These are phyloP conservation scores for Sclerospora graminicola DNA, from an alignment of 352 stramenopile genomes.

Conservation along the genomic window DNA sequence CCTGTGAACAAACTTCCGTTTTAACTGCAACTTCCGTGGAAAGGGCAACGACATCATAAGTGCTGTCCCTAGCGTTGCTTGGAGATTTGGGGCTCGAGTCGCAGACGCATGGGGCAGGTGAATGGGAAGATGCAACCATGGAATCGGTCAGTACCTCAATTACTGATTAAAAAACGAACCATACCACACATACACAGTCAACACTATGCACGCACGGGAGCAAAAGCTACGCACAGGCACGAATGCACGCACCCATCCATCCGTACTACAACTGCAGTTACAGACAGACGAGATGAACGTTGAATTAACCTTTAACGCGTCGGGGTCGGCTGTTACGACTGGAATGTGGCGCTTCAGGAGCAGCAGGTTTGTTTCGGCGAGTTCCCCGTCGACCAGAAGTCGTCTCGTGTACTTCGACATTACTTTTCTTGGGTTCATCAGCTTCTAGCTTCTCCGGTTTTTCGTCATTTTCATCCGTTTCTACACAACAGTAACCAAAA, in stretches of 20 bases:
- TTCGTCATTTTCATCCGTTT: slow-evolving; percentile 28
- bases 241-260: slow-evolving; percentile 22
- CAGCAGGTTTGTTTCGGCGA: slow-evolving; percentile 22
- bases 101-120: slow-evolving; percentile 10
- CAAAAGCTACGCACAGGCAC: slow-evolving; percentile 25
- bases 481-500: not conserved
- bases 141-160: slow-evolving; percentile 48
- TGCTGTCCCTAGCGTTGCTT: slow-evolving; percentile 9
- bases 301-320: slow-evolving; percentile 64
- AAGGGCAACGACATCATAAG: not conserved
- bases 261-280: slow-evolving; percentile 23
- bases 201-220: slow-evolving; percentile 32
- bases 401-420: slow-evolving; percentile 16
- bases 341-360: slow-evolving; percentile 7
- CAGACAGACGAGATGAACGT: slow-evolving; percentile 19
- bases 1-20: slow-evolving; percentile 2
- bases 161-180: slow-evolving; percentile 36
- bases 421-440: slow-evolving; percentile 15
- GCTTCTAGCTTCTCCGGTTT: slow-evolving; percentile 27
- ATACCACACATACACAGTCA: slow-evolving; percentile 39
- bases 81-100: slow-evolving; percentile 13
- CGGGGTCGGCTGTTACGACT: slow-evolving; percentile 28
- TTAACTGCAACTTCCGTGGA: slow-evolving; percentile 1
- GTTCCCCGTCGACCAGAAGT: slow-evolving; percentile 13
- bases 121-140: slow-evolving; percentile 31